These are phyloP conservation scores for Chloroidium sp. DNA, from an alignment of 163 green algal species.

Conservation along the genomic window DNA sequence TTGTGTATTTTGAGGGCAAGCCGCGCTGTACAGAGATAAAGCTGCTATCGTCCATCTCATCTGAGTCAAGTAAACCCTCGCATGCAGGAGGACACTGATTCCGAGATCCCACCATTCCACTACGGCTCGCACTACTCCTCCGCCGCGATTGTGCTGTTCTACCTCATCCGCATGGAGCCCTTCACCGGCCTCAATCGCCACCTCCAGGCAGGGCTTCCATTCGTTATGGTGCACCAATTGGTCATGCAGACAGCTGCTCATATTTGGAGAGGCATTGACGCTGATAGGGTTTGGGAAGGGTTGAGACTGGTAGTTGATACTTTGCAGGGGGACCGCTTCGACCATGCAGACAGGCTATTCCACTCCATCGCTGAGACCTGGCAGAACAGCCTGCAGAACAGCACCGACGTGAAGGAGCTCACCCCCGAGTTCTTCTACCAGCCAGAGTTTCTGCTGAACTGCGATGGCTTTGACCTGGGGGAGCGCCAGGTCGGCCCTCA, in stretches of 20 bases:
- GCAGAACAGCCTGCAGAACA: slow-evolving; percentile 60
- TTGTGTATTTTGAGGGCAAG: no score
- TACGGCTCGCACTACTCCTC: slow-evolving; percentile 93
- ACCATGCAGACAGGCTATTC: slow-evolving; percentile 92
- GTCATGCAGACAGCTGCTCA: slow-evolving; percentile 74
- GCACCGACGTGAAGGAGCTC: slow-evolving; percentile 94
- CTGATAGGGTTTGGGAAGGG: slow-evolving; percentile 53
- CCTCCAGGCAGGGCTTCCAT: slow-evolving; percentile 31
- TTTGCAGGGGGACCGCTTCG: slow-evolving; percentile 85
- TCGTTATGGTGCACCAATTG: slow-evolving; percentile 56
- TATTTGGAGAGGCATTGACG: slow-evolving; percentile 29
- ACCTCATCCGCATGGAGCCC: slow-evolving; percentile 73
- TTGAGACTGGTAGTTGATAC: slow-evolving; percentile 75
- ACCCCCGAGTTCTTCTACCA: slow-evolving; percentile 93
- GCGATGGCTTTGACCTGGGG: slow-evolving; percentile 49
- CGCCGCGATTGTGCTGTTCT: slow-evolving; percentile 90
- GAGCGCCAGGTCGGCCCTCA: slow-evolving; percentile 18
- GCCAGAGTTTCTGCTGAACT: slow-evolving; percentile 62
- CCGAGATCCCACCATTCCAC: slow-evolving; percentile 60
- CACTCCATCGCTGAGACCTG: slow-evolving; percentile 66
- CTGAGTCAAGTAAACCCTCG: no score
- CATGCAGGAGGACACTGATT: slow-evolving; percentile 27
- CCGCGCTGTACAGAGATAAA: no score
- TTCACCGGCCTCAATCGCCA: slow-evolving; percentile 48
- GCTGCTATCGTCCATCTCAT: no score